Conservation (phyloP, 306 rosid genomes). For the Castanopsis chinensis region DNA sequence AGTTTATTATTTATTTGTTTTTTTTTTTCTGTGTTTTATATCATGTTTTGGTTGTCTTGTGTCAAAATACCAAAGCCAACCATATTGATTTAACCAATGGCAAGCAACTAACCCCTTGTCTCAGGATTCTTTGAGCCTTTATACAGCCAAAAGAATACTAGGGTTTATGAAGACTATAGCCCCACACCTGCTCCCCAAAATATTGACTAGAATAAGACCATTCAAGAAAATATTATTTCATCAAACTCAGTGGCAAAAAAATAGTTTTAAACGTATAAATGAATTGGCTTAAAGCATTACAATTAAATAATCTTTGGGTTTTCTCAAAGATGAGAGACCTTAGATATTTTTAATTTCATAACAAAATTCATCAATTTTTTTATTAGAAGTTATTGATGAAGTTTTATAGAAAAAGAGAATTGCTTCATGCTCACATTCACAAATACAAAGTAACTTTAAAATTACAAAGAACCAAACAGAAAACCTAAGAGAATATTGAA, state of each 20-base stretch:
- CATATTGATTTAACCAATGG: neutral
- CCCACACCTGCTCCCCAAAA: neutral
- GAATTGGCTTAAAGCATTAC: neutral
- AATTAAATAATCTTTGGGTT: neutral
- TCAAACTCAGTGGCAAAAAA: neutral
- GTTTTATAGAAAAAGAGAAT: no score
- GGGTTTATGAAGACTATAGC: neutral
- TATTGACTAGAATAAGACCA: neutral
- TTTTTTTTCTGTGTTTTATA: no score
- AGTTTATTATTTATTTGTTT: no score
- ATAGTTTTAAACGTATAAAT: neutral
- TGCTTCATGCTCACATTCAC: no score
- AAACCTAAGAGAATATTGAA: no score
- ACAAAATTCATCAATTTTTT: no score
- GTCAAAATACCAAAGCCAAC: neutral
- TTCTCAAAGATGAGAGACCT: neutral
- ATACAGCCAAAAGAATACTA: neutral
- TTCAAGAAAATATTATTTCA: neutral
- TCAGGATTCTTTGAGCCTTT: neutral
- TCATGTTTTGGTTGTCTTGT: neutral
- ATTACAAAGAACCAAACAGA: no score
- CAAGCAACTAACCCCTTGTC: neutral
- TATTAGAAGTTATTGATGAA: no score
- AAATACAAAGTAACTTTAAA: no score
- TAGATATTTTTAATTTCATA: neutral